phyloP scores from a whole-genome alignment of 495 filamentous ascomycete species.

The Podospora tetraspora region DNA sequence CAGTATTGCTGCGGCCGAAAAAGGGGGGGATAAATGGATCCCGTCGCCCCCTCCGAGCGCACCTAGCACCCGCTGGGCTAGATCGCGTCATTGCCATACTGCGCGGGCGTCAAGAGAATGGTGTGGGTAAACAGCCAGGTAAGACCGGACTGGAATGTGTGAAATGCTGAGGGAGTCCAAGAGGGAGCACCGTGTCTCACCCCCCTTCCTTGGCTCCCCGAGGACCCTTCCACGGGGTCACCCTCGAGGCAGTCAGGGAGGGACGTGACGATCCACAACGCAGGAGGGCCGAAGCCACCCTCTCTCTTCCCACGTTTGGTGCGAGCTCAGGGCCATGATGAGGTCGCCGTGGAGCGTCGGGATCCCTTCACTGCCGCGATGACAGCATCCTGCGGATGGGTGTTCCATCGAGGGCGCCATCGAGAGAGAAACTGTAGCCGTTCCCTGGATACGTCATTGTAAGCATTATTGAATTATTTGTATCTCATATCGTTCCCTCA shows the following conservation, averaged over 20 bases:
- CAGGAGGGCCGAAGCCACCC: not conserved
- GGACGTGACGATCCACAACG: not conserved
- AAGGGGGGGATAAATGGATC: not conserved
- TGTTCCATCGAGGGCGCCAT: not conserved
- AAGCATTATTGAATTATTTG: not conserved
- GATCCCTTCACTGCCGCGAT: not conserved
- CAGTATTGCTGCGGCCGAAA: not conserved
- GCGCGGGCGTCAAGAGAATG: not conserved
- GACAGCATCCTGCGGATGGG: not conserved
- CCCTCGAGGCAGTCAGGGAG: not conserved
- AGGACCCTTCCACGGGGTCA: not conserved
- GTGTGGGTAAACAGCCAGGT: not conserved
- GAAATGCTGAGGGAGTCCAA: not conserved
- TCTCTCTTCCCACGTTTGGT: not conserved
- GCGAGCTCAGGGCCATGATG: not conserved
- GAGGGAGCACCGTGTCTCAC: not conserved
- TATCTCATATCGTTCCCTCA: not conserved
- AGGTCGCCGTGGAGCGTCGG: not conserved
- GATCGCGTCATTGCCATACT: not conserved
- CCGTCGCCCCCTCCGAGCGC: not conserved
- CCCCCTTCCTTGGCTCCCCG: not conserved
- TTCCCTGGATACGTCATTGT: not conserved
- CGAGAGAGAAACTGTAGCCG: not conserved
- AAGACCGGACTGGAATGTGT: not conserved
- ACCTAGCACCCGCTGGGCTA: not conserved